phyloP scores from a whole-genome alignment of 106 monocot species.

The Dendrobium catenatum region DNA sequence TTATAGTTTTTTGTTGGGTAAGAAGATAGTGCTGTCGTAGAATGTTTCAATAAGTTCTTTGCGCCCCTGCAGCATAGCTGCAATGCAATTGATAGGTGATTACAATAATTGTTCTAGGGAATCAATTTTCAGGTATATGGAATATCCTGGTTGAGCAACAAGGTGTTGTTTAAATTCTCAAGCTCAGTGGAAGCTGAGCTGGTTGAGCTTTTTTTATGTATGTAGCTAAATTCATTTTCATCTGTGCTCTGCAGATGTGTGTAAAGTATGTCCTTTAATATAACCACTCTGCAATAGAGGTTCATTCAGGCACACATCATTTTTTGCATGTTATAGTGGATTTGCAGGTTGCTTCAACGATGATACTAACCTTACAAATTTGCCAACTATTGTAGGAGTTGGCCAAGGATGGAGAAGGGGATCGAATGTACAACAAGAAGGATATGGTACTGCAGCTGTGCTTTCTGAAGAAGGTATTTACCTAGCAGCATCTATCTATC shows the following conservation, averaged over 20 bases:
- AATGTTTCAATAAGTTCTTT: not conserved
- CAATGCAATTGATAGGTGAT: not conserved
- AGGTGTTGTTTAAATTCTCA: not conserved
- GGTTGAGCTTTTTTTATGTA: not conserved
- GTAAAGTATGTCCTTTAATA: not conserved
- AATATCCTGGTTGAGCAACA: not conserved
- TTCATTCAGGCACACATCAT: not conserved
- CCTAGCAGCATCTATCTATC: slow-evolving; percentile 93
- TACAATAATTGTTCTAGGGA: not conserved
- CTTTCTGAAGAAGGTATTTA: slow-evolving; percentile 98
- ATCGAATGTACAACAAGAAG: slow-evolving; percentile 75
- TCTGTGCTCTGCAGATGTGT: not conserved
- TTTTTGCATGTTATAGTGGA: not conserved
- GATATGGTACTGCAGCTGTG: slow-evolving; percentile 83
- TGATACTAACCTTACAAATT: not conserved
- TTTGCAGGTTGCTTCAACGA: not conserved
- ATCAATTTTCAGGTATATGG: not conserved
- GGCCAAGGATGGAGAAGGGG: slow-evolving; percentile 87
- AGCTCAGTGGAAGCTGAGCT: not conserved
- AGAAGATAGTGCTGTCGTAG: not conserved
- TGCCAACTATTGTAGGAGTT: slow-evolving; percentile 21
- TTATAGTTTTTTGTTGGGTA: too few species aligned
- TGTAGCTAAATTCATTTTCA: not conserved
- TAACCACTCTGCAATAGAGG: not conserved
- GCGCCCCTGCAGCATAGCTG: not conserved